phyloP scores from a whole-genome alignment of 805 yeast genomes.

The Saccharomycopsis fibuligera region DNA sequence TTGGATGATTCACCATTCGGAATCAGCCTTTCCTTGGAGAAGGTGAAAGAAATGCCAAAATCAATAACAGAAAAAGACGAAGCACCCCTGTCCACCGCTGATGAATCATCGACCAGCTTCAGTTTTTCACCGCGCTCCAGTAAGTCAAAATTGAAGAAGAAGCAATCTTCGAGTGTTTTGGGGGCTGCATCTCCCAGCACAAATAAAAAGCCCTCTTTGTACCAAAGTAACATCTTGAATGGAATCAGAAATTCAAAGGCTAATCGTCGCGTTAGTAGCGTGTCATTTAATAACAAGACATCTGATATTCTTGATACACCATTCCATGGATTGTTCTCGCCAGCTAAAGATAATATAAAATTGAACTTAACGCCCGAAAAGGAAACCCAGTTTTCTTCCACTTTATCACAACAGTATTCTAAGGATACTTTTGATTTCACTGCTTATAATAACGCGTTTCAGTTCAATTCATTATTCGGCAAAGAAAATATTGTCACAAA shows the following conservation, averaged over 20 bases:
- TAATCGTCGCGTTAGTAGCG: not conserved
- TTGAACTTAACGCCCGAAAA: slow-evolving; percentile 15
- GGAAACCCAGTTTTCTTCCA: slow-evolving; percentile 2
- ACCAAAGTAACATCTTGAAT: slow-evolving; percentile 14
- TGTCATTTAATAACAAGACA: not conserved
- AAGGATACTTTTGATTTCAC: slow-evolving; percentile 8
- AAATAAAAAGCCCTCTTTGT: too few species aligned
- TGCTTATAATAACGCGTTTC: not conserved
- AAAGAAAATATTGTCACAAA: not conserved
- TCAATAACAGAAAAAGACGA: slow-evolving; percentile 9
- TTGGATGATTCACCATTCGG: slow-evolving; percentile 22
- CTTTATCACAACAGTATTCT: slow-evolving; percentile 8
- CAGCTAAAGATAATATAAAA: slow-evolving; percentile 7
- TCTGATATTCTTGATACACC: slow-evolving; percentile 1
- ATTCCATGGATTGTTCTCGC: slow-evolving; percentile 7
- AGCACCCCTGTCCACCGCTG: not conserved
- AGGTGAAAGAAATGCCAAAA: slow-evolving; percentile 19
- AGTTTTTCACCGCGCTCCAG: not conserved
- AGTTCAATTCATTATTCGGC: not conserved
- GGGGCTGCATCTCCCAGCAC: not conserved
- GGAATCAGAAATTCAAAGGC: slow-evolving; percentile 13
- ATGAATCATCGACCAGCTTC: not conserved
- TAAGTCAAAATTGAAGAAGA: not conserved
- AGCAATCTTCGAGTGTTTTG: not conserved
- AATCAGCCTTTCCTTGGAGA: slow-evolving; percentile 7